Percentiles rank a stretch among this genome's conserved stretches.
Conservation (phyloP, 495 filamentous ascomycete genomes). For the Neurospora terricola region DNA sequence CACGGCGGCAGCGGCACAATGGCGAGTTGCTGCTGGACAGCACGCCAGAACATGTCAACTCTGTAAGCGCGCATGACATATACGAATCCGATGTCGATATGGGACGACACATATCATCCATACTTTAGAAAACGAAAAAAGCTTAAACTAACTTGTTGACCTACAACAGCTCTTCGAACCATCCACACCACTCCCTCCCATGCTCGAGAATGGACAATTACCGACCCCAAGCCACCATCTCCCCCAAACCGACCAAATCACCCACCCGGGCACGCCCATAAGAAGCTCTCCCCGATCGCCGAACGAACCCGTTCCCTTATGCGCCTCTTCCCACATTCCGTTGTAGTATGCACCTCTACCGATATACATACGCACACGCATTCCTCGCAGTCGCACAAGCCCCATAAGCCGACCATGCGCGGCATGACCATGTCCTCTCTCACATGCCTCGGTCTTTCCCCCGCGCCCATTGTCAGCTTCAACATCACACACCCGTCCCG, state of each 20-base stretch:
- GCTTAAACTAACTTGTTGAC: neutral
- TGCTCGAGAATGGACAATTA: neutral
- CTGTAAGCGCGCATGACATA: neutral
- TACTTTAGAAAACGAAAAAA: neutral
- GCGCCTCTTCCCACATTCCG: conserved; percentile 61
- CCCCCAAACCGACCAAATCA: neutral
- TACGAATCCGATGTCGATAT: neutral
- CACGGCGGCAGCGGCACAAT: neutral
- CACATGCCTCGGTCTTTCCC: conserved; percentile 59
- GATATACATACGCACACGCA: conserved; percentile 9
- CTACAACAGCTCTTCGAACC: conserved; percentile 1
- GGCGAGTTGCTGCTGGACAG: neutral
- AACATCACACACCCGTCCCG: conserved; percentile 65
- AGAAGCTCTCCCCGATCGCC: conserved; percentile 13
- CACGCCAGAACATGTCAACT: neutral
- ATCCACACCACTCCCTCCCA: conserved; percentile 4
- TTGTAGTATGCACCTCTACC: conserved; percentile 58
- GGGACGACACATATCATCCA: neutral
- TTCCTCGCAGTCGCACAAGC: conserved; percentile 11
- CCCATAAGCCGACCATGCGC: conserved; percentile 20
- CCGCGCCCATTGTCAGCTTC: conserved; percentile 63
- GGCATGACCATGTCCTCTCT: conserved; percentile 82
- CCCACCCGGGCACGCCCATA: conserved; percentile 2
- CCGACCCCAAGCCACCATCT: conserved; percentile 3
- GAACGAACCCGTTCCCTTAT: conserved; percentile 49